These are phyloP conservation scores for Pichia cabralensis DNA, from an alignment of 805 yeast genomes.

Conservation along the genomic window DNA sequence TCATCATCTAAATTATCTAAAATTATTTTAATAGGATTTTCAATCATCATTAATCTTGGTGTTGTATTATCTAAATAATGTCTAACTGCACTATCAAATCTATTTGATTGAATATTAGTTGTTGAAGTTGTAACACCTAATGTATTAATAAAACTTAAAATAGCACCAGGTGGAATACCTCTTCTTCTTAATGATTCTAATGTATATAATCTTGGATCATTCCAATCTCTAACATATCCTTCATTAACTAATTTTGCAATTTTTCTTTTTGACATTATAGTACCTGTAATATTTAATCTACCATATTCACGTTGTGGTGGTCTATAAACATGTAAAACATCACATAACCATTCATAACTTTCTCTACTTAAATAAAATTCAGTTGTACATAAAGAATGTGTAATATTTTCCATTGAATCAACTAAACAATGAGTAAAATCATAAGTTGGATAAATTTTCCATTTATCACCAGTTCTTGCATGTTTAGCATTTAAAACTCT, in stretches of 20 bases:
- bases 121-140: constrained; percentile 94
- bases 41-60: constrained; percentile 89
- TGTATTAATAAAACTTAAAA: constrained; percentile 84
- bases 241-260: constrained; percentile 86
- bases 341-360: constrained; percentile 98
- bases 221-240: constrained; percentile 86
- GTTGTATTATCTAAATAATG: constrained; percentile 80
- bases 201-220: constrained; percentile 94
- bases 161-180: constrained; percentile 98
- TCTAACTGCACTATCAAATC: constrained; percentile 88
- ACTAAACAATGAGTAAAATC: constrained; percentile 99
- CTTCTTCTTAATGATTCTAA: constrained; percentile 91
- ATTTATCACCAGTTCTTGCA: constrained; percentile 92
- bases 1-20: constrained; percentile 75
- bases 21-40: constrained; percentile 76
- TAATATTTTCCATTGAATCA: constrained; percentile 92
- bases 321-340: constrained; percentile 85
- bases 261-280: constrained; percentile 90
- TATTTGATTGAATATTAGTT: constrained; percentile 78
- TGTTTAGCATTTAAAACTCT: constrained; percentile 88
- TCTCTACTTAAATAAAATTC: constrained; percentile 89
- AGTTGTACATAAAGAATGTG: constrained; percentile 93
- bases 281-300: constrained; percentile 88
- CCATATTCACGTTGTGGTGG: constrained; percentile 99
- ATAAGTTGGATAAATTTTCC: constrained; percentile 98